Evolutionary conservation across 768 basidiomycete genomes (phyloP).

Genomic region (Floccularia luteovirens): DNA sequence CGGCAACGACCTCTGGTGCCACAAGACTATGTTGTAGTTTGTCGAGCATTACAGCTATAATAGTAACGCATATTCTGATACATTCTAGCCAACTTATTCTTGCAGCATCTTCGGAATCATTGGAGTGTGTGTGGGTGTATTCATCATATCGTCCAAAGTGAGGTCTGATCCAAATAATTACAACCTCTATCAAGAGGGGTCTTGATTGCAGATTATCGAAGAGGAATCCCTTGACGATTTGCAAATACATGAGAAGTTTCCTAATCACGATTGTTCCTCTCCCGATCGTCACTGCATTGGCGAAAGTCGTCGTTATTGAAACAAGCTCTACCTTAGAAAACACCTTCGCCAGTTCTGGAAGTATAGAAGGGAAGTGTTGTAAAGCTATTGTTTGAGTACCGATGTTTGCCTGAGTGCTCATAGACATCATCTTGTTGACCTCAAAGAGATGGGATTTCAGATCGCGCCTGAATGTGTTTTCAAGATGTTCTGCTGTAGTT

Average conservation of each 20-base stretch:
- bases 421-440: conserved; percentile 86
- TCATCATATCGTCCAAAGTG: conserved; percentile 92
- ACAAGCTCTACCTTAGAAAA: conserved; percentile 81
- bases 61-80: conserved; percentile 83
- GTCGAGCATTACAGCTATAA: conserved; percentile 85
- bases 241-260: conserved; percentile 91
- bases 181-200: conserved; percentile 73
- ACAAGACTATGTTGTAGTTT: conserved; percentile 78
- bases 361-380: conserved; percentile 87
- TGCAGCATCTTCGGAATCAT: conserved; percentile 75
- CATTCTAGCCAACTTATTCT: conserved; percentile 86
- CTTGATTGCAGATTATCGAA: conserved; percentile 82
- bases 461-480: conserved; percentile 79
- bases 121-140: conserved; percentile 50
- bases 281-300: conserved; percentile 66
- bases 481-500: conserved; percentile 81
- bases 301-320: conserved; percentile 79
- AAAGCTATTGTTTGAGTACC: conserved; percentile 94
- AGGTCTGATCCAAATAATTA: conserved; percentile 92
- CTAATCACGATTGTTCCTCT: conserved; percentile 89
- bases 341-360: conserved; percentile 81
- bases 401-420: conserved; percentile 72
- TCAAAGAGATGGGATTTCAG: conserved; percentile 68
- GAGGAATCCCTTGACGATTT: conserved; percentile 82
- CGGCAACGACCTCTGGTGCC: conserved; percentile 50